Percentiles rank a stretch among this genome's conserved stretches.
These are phyloP conservation scores for Trichosporon sp. DNA, from an alignment of 1,284 basidiomycete species.

Conservation along the genomic window DNA sequence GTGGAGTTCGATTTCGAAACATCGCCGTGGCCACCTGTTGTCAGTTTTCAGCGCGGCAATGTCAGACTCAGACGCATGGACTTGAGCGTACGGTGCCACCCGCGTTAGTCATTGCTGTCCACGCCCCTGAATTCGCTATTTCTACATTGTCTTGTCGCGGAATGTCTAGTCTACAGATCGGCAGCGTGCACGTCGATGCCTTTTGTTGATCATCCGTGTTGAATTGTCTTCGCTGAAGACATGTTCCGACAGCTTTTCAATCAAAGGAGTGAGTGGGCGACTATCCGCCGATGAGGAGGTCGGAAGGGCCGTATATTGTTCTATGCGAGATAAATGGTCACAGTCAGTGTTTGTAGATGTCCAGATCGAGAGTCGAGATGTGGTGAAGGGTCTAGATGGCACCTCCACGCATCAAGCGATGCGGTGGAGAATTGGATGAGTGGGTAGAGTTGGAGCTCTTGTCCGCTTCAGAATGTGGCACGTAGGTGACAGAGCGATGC, in stretches of 20 bases:
- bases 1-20: no score
- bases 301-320: not conserved
- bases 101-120: not conserved
- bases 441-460: not conserved
- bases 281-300: not conserved
- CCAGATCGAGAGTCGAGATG: not conserved
- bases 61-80: no score
- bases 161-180: not conserved
- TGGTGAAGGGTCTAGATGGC: not conserved
- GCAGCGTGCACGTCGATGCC: not conserved
- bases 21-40: not conserved
- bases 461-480: not conserved
- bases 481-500: not conserved
- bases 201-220: not conserved
- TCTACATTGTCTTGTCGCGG: not conserved
- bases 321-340: not conserved
- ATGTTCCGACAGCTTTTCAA: not conserved
- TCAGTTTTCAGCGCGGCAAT: no score
- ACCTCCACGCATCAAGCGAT: not conserved
- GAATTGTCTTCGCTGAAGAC: not conserved
- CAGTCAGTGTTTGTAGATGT: not conserved
- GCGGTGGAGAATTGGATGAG: not conserved
- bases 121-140: not conserved
- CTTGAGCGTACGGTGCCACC: not conserved
- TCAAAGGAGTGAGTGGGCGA: not conserved